These are phyloP conservation scores for Ziziphus jujuba DNA, from an alignment of 306 rosid species.

Conservation along the genomic window DNA sequence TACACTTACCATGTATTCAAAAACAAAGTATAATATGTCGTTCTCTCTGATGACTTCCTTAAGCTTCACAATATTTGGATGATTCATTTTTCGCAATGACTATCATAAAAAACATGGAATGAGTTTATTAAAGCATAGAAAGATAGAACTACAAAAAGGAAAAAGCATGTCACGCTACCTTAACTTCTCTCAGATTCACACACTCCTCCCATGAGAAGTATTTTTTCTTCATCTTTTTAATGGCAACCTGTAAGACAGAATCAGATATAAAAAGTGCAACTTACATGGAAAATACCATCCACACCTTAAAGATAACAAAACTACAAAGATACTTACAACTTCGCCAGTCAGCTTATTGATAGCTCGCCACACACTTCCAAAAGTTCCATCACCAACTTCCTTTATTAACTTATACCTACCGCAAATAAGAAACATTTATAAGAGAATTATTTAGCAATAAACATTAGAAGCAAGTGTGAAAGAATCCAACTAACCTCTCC, in stretches of 20 bases:
- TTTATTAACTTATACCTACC: conserved; percentile 84
- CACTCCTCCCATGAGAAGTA: conserved; percentile 98
- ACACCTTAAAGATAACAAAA: conserved; percentile 4
- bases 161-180: conserved; percentile 47
- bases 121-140: neutral
- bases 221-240: conserved; percentile 95
- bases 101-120: conserved; percentile 26
- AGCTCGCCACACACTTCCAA: conserved; percentile 97
- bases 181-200: conserved; percentile 90
- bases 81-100: conserved; percentile 87
- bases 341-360: conserved; percentile 88
- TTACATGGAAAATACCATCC: neutral
- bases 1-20: conserved; percentile 86
- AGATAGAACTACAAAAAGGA: neutral
- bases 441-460: neutral
- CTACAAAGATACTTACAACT: conserved; percentile 63
- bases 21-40: conserved; percentile 83
- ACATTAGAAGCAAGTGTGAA: neutral
- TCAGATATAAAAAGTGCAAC: neutral
- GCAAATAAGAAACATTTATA: neutral
- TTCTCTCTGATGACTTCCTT: conserved; percentile 93
- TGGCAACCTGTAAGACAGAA: conserved; percentile 69
- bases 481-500: conserved; percentile 74
- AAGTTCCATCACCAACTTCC: conserved; percentile 99
- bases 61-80: conserved; percentile 92